A percentile compares a stretch with the other conserved stretches of the same genome.
Evolutionary conservation across 2,329 filamentous ascomycete species (phyloP).

Genomic region (Fusarium incarnatum): DNA sequence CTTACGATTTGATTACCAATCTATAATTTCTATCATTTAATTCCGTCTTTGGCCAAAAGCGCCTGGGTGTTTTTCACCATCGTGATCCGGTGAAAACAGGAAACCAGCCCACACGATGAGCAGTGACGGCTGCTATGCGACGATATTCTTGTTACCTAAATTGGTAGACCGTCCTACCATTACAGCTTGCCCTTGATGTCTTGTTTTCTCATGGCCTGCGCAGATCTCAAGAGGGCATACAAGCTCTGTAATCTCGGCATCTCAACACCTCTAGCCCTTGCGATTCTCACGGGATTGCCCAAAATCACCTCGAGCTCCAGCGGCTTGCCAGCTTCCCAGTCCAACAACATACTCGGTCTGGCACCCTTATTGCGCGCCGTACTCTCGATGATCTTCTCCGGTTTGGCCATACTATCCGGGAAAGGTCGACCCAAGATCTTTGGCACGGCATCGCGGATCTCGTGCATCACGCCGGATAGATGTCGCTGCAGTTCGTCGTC

Average conservation of each 20-base stretch:
- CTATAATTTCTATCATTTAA: not conserved
- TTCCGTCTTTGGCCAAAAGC: not conserved
- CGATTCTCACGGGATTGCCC: slow-evolving; percentile 76
- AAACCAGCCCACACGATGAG: not conserved
- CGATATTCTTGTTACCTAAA: not conserved
- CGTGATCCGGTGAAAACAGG: not conserved
- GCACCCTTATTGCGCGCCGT: slow-evolving; percentile 73
- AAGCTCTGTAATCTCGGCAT: slow-evolving; percentile 75
- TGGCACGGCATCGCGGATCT: slow-evolving; percentile 73
- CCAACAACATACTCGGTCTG: slow-evolving; percentile 74
- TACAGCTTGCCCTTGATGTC: slow-evolving; percentile 51
- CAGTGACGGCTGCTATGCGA: not conserved
- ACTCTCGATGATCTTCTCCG: slow-evolving; percentile 71
- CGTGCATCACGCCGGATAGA: slow-evolving; percentile 74
- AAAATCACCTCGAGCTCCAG: slow-evolving; percentile 80
- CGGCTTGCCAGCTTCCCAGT: slow-evolving; percentile 74
- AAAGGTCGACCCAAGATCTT: slow-evolving; percentile 71
- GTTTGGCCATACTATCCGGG: slow-evolving; percentile 67
- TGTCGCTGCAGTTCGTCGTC: slow-evolving; percentile 73
- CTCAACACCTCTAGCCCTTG: slow-evolving; percentile 69
- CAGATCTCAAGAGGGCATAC: slow-evolving; percentile 73
- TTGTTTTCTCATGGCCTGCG: slow-evolving; percentile 62
- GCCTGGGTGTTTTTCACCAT: not conserved
- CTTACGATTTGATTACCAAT: not conserved
- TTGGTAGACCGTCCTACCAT: not conserved